Conservation (phyloP, 2,329 filamentous ascomycete genomes). For the Fusarium globosum region DNA sequence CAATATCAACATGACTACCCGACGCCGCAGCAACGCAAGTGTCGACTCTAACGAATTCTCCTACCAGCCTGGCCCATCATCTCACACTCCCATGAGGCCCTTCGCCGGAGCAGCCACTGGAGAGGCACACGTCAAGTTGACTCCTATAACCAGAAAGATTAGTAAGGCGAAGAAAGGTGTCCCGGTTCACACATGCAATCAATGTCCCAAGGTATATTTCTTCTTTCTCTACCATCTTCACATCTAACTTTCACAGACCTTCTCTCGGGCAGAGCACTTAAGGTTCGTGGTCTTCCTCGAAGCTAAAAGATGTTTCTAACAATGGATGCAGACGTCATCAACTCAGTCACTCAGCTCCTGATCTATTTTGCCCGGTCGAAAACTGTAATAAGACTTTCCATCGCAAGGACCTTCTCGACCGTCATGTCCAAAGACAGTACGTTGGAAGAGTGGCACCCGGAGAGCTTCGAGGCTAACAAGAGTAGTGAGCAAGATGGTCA, state of each 20-base stretch:
- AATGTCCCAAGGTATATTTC: conserved; percentile 61
- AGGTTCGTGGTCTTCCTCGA: conserved; percentile 55
- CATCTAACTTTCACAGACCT: conserved; percentile 58
- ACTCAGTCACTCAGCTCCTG: conserved; percentile 67
- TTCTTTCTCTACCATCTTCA: neutral
- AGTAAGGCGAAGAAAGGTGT: conserved; percentile 70
- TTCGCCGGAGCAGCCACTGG: conserved; percentile 49
- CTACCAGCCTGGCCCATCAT: conserved; percentile 45
- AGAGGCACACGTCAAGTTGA: conserved; percentile 61
- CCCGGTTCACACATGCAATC: conserved; percentile 66
- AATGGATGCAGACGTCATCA: conserved; percentile 64
- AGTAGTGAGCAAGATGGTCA: conserved; percentile 38
- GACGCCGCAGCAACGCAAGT: conserved; percentile 59
- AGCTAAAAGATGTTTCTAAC: conserved; percentile 40
- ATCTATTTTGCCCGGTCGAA: conserved; percentile 61
- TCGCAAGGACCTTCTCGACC: conserved; percentile 68
- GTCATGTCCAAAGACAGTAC: conserved; percentile 61
- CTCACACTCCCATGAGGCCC: conserved; percentile 53
- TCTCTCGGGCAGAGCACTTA: conserved; percentile 71
- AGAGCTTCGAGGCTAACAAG: conserved; percentile 25
- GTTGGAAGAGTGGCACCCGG: conserved; percentile 17
- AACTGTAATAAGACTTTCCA: conserved; percentile 69
- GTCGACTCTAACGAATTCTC: conserved; percentile 62
- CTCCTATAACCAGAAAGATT: conserved; percentile 66
- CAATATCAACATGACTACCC: conserved; percentile 46